Evolutionary conservation across 495 filamentous ascomycete species (phyloP), one percentile per base, ranked within the genome.

Genomic region (Chaetomium fimeti): DNA sequence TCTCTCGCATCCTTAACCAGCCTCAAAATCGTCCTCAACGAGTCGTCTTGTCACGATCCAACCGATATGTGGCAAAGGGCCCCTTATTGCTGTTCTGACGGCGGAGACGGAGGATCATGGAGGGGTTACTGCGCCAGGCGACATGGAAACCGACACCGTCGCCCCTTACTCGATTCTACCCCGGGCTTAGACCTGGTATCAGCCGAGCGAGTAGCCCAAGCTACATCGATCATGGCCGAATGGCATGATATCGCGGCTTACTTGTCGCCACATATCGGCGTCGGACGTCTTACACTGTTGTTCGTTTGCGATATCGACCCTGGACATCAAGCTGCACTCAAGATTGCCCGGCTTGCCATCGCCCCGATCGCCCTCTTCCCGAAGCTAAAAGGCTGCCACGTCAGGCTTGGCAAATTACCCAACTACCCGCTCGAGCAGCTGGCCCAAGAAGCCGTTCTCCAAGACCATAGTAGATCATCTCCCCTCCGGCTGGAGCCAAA

Each of bases 291-390:
- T 20, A 12, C 6, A 6, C 53, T 56, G 2, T 40, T n/a, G 53
- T 40, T 56, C 8, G 32, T 55, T 36, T 55, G 18, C 52, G 52
- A 38, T 15, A n/a, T 55, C 27, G 5, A 29, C n/a, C 18, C 53
- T 13, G 7, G 13, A 32, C 32, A 40, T 27, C 11, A 43, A 4
- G 40, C 38, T 16, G 32, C 53, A 25, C 29, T 38, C 16, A n/a
- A 56, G 18, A 18, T 15, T 5, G 45, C 43, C 15, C 58, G 45
- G 58, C 28, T 36, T 28, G 47, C 27, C 28, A 9, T 52, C 5
- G 45, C 58, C 45, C 43, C 43, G 22, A 5, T 61, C 27, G 45
- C 58, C 42, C 58, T 49, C 11, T n/a, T 61, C 9, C 40, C 42
- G 4, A 11, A 1, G 0, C 28, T 61, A 0, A 48, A 38, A n/a